Base-by-base conservation (phyloP, 2,329 filamentous ascomycete species). In the Tolypocladium sp. region DNA sequence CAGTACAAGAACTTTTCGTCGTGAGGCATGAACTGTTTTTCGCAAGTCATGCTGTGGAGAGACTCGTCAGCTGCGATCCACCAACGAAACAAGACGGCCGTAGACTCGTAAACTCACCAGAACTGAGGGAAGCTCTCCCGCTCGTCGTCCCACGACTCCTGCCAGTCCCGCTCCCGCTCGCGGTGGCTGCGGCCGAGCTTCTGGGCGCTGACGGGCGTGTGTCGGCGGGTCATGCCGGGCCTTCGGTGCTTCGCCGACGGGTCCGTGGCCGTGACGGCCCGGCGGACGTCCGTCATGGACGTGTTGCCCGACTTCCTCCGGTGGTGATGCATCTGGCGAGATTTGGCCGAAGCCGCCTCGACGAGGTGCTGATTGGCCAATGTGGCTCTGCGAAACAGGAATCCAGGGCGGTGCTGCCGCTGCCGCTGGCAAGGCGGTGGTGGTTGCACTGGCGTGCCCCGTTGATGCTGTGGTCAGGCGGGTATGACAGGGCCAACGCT, bases 71-170 rank as follows among this genome's bases (percentile, higher is more conserved):
- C 44, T 51, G 46, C 17, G 17, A n/a, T 13, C 1, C 27, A 17
- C 25, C 25, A 33, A n/a, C 17, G 55, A 33, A 55, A n/a, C 30
- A 62, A 51, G 12, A 60, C 56, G 58, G 51, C 59, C 58, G 58
- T 63, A 60, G 55, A 58, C 42, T 57, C 9, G 58, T 64, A 59
- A 25, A 80, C 82, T 60, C 79, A 87, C 84, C 84, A 87, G 67
- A 78, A 87, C 68, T 86, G 83, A 27, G 84, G 84, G 63, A 87
- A 87, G 70, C 80, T 84, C 67, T 87, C 84, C 58, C 82, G 76
- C 66, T 85, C 83, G 58, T 85, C 79, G 57, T 82, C 79, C 69
- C 76, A 82, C 69, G 76, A 77, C 41, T 81, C 79, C 60, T 79
- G 76, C 67, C 75, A 74, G 62, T 82, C 77, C 61, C 75, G 75